A percentile compares a stretch with the other conserved stretches of the same genome.
These are phyloP conservation scores for Pholiota adiposa DNA, from an alignment of 1,284 basidiomycete genomes.

Conservation along the genomic window DNA sequence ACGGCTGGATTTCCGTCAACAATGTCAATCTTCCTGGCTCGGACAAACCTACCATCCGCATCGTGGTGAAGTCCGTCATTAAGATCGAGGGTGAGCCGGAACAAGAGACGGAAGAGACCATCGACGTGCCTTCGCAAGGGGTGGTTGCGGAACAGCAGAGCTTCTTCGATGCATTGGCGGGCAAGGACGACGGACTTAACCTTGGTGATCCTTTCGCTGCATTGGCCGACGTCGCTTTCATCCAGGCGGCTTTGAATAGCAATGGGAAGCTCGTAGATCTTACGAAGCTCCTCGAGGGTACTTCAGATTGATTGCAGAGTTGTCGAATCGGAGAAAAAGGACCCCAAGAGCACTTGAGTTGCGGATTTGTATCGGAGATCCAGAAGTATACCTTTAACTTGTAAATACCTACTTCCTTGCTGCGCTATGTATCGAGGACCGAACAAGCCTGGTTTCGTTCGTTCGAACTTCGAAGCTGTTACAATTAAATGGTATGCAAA, in stretches of 20 bases:
- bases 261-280: slow-evolving; percentile 66
- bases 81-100: slow-evolving; percentile 47
- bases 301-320: slow-evolving; percentile 2
- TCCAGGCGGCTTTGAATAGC: slow-evolving; percentile 78
- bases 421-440: neutral
- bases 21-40: slow-evolving; percentile 32
- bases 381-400: neutral
- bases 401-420: neutral
- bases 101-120: slow-evolving; percentile 52
- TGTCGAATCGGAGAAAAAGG: slow-evolving; percentile 22
- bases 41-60: slow-evolving; percentile 33
- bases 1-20: slow-evolving; percentile 61
- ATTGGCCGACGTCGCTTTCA: slow-evolving; percentile 75
- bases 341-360: neutral
- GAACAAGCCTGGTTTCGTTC: neutral
- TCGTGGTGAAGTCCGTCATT: slow-evolving; percentile 45
- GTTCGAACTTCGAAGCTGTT: neutral
- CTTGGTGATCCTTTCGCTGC: slow-evolving; percentile 60
- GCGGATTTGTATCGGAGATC: slow-evolving; percentile 22
- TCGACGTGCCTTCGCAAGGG: slow-evolving; percentile 53
- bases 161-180: slow-evolving; percentile 61
- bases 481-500: neutral
- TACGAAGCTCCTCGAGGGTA: slow-evolving; percentile 34
- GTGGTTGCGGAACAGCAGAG: slow-evolving; percentile 62
- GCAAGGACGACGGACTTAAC: slow-evolving; percentile 46